A percentile compares a stretch with the other conserved stretches of the same genome.
Evolutionary conservation across 2,329 filamentous ascomycete species (phyloP).

Genomic region (Ceratocystis diversiconidia): DNA sequence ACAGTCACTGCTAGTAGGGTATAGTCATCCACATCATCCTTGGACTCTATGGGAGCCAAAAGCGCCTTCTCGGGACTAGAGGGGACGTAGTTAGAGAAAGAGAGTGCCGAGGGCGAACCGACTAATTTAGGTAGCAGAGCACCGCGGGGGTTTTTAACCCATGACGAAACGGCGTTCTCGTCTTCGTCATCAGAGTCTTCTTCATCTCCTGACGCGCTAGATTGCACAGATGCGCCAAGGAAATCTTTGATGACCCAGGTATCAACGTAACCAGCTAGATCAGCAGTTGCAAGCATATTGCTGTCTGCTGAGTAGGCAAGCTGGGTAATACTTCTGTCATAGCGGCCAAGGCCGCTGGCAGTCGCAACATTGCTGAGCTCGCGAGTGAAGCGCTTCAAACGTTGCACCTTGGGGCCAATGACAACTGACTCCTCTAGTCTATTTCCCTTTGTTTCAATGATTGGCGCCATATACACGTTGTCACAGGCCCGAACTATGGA

Average conservation of each 20-base stretch:
- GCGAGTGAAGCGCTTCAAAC: conserved; percentile 39
- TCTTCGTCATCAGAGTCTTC: conserved; percentile 27
- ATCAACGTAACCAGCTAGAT: conserved; percentile 74
- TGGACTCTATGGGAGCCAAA: conserved; percentile 19
- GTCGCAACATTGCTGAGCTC: conserved; percentile 39
- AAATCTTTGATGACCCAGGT: conserved; percentile 58
- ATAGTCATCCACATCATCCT: conserved; percentile 32
- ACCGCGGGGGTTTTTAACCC: conserved; percentile 60
- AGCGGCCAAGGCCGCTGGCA: conserved; percentile 56
- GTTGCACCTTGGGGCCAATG: conserved; percentile 29
- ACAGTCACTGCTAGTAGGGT: conserved; percentile 40
- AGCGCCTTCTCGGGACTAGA: conserved; percentile 20
- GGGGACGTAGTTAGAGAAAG: conserved; percentile 45
- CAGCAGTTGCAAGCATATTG: conserved; percentile 61
- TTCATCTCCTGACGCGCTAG: conserved; percentile 26
- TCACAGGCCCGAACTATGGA: conserved; percentile 48
- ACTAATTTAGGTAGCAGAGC: conserved; percentile 55
- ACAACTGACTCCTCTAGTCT: conserved; percentile 18
- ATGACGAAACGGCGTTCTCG: conserved; percentile 36
- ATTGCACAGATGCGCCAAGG: conserved; percentile 22
- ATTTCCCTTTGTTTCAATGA: conserved; percentile 22
- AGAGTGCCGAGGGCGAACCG: conserved; percentile 49
- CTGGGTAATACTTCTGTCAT: conserved; percentile 62
- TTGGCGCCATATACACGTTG: conserved; percentile 38
- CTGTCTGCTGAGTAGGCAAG: conserved; percentile 69